A percentile compares a stretch with the other conserved stretches of the same genome.
Conservation (phyloP, 1,139 yeast genomes). For the Magnusiomyces ingens region DNA sequence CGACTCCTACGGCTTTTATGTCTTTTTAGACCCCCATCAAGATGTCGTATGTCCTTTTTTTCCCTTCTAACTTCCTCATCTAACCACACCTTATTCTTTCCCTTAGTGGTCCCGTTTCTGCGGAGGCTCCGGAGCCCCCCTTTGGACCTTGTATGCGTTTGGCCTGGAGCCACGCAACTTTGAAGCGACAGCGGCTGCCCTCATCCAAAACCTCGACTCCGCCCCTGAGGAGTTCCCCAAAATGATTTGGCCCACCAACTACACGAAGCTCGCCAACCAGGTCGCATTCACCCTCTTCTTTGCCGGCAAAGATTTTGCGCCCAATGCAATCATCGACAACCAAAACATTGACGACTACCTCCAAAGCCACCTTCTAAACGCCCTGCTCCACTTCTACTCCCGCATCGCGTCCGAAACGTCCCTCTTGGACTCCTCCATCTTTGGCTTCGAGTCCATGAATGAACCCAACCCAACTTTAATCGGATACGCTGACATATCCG, state of each 20-base stretch:
- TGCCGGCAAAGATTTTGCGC: conserved; percentile 67
- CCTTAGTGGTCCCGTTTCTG: conserved; percentile 67
- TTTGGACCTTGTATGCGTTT: conserved; percentile 95
- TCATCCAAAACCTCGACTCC: conserved; percentile 49
- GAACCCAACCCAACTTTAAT: conserved; percentile 49
- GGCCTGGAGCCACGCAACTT: conserved; percentile 77
- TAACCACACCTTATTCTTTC: neutral
- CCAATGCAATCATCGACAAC: conserved; percentile 58
- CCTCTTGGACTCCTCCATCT: conserved; percentile 44
- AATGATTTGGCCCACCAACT: conserved; percentile 94
- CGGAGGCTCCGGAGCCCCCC: conserved; percentile 96
- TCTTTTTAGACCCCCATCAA: conserved; percentile 84
- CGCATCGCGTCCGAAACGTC: conserved; percentile 47
- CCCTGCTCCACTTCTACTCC: conserved; percentile 48
- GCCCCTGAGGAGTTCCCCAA: conserved; percentile 54
- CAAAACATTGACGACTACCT: conserved; percentile 67
- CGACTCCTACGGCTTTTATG: conserved; percentile 61
- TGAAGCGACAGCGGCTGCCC: conserved; percentile 61
- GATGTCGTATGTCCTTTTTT: conserved; percentile 44
- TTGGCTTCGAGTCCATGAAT: conserved; percentile 76
- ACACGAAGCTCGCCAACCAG: conserved; percentile 64
- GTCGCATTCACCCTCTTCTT: conserved; percentile 85
- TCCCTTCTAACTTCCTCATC: conserved; percentile 1
- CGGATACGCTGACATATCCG: conserved; percentile 28
- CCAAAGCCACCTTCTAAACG: conserved; percentile 52